These are phyloP conservation scores for Penicillium sp. DNA, from an alignment of 2,329 filamentous ascomycete genomes.

Conservation along the genomic window DNA sequence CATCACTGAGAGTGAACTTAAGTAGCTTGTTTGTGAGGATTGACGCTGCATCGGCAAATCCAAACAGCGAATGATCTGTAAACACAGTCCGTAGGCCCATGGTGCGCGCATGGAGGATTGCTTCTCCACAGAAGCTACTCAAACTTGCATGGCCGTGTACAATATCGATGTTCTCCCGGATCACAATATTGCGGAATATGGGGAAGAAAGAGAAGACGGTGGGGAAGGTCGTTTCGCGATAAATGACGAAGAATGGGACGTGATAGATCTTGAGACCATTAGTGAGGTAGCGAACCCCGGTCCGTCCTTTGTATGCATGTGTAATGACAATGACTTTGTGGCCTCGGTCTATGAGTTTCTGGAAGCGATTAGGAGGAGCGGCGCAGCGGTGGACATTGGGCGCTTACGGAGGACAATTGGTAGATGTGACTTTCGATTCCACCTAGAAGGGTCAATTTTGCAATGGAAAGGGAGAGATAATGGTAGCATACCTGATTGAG, in stretches of 20 bases:
- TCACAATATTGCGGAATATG: constrained; percentile 93
- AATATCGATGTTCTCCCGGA: constrained; percentile 93
- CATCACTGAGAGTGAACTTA: constrained; percentile 93
- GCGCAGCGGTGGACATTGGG: not conserved
- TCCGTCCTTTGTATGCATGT: constrained; percentile 88
- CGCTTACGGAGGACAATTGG: constrained; percentile 74
- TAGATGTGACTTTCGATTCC: constrained; percentile 98
- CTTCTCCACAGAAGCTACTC: constrained; percentile 91
- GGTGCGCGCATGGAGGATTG: constrained; percentile 88
- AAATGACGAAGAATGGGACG: constrained; percentile 93
- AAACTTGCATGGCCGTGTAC: constrained; percentile 96
- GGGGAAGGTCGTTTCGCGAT: constrained; percentile 88
- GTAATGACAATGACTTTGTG: constrained; percentile 99
- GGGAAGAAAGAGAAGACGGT: constrained; percentile 99
- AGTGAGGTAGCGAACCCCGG: constrained; percentile 89
- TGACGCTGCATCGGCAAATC: constrained; percentile 92
- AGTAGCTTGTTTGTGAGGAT: constrained; percentile 96
- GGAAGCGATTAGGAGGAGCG: constrained; percentile 10
- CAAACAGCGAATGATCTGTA: constrained; percentile 95
- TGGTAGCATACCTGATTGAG: constrained; percentile 68
- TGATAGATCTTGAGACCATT: constrained; percentile 99
- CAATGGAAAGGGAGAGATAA: not conserved
- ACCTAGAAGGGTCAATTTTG: constrained; percentile 47
- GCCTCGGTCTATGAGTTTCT: constrained; percentile 93
- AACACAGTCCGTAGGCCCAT: constrained; percentile 97